Base-by-base conservation (phyloP, 2,329 filamentous ascomycete genomes). In the Exophiala oligosperma region DNA sequence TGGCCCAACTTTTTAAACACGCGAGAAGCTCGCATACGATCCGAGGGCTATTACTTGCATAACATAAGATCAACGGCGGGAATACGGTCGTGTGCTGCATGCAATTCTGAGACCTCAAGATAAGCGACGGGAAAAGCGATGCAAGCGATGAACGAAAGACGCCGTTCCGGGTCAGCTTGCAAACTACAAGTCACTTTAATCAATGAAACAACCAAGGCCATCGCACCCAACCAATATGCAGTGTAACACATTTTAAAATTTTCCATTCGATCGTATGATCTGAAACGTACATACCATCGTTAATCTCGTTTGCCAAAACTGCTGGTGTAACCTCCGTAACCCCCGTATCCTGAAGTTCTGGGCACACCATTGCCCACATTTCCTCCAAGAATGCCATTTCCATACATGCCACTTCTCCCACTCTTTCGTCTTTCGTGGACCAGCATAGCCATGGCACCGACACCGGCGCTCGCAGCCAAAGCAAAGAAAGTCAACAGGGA, bases 401-500 rank as follows among this genome's bases (percentile, higher is more conserved):
- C 50, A 51, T 62, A 64, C 3, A 59, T 54, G n/a, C 57, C 56
- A 48, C 55, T 65, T 43, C 65, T 52, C 35, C 63, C 64, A 41
- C 61, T 66, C 56, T 67, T 67, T 40, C 59, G 54, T 24, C 66
- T 51, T 48, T 68, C 66, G 29, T 64, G 66, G 14, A 67, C 54
- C 40, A 68, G 53, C 62, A 68, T 66, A 3, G 52, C 56, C 54
- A 68, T 60, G 1, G 65, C 66, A 9, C 66, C 66, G 8, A 66
- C 59, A 17, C 66, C 66, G 8, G 64, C 66, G 57, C 63, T 64
- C 4, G 65, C 66, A 37, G 64, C 62, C 9, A 66, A 47, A 6
- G 64, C 66, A 47, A 66, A 64, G 52, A 68, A 66, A 49, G 62
- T 65, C 29, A 68, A 41, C 28, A 68, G 49, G 14, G 63, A 64